Base-by-base conservation (phyloP, 805 yeast genomes). In the Candida andamanensis region DNA sequence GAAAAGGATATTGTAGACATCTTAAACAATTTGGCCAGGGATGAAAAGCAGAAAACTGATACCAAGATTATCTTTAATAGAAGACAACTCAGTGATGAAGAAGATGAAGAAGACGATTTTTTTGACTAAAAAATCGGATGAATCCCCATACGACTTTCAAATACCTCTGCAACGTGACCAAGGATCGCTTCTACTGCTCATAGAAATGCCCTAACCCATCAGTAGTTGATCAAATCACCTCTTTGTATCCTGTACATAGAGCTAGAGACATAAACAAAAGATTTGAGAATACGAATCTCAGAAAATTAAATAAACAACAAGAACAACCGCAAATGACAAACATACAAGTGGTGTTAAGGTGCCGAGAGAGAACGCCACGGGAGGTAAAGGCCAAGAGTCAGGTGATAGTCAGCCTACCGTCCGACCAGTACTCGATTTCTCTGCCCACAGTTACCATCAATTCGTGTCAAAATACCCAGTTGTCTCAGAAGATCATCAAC, bases 1-100 rank as follows among this genome's bases (percentile, higher is more conserved):
- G 97, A 92, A 53, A 69, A 73, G 20, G 95, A 87, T 42, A 72
- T 90, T 32, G 95, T 87, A 18, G 80, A 77, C 44, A 76, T 92
- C 30, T 67, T 90, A 42, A 87, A 86, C 52, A 87, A 89, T 38
- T 67, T 90, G 20, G 80, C 95, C 5, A 71, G 80, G 39, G 86
- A 83, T 47, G 72, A 76, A 50, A 71, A 71, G 47, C 57, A 62
- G 12, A 58, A 63, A n/a, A 70, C 69, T 26, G 75, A 73, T 25
- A 72, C 82, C 13, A 79, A 78, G 58, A 82, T 85, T 38, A 85
- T 80, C 16, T 60, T 54, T 45, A 65, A 73, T 42, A 63, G 84
- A 44, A 66, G 67, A 30, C 72, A 62, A 18, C 25, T 35, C 9
- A 35, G 39, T 22, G 56, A 60, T n/a, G 51, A 40, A 16, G 57